Percentiles rank a stretch among this genome's conserved stretches.
Evolutionary conservation across 257 asterid species (phyloP).

Genomic region (Haberlea rhodopensis): DNA sequence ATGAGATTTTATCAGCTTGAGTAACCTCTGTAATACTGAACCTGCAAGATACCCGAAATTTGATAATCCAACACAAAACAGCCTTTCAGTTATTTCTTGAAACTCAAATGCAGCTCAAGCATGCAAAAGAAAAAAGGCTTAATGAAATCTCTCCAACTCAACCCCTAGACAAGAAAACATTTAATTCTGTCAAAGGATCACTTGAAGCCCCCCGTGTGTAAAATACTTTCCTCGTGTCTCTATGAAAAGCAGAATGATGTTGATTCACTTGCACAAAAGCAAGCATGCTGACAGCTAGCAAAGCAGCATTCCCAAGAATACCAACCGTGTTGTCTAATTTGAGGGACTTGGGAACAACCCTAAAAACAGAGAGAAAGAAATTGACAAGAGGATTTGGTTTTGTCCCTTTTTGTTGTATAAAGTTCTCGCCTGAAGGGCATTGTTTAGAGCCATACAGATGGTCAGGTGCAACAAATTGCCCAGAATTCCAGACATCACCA

Average conservation of each 20-base stretch:
- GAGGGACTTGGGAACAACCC: slow-evolving; percentile 55
- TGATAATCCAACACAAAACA: neutral
- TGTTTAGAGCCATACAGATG: slow-evolving; percentile 45
- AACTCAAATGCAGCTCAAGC: slow-evolving; percentile 20
- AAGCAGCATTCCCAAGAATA: slow-evolving; percentile 81
- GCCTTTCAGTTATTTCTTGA: slow-evolving; percentile 16
- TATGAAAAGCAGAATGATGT: slow-evolving; percentile 34
- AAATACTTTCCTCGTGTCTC: slow-evolving; percentile 44
- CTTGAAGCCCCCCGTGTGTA: slow-evolving; percentile 33
- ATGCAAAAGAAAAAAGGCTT: neutral
- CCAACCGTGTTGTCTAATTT: slow-evolving; percentile 72
- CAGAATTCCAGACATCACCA: slow-evolving; percentile 68
- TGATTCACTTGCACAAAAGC: slow-evolving; percentile 75
- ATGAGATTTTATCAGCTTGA: too few relatives aligned
- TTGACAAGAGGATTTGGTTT: slow-evolving; percentile 44
- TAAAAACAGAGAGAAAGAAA: slow-evolving; percentile 49
- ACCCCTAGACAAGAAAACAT: slow-evolving; percentile 82
- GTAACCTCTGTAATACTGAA: neutral
- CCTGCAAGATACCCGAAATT: neutral
- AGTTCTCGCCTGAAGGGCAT: slow-evolving; percentile 35
- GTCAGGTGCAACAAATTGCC: slow-evolving; percentile 57
- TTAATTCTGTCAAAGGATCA: slow-evolving; percentile 43
- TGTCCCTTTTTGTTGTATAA: slow-evolving; percentile 32
- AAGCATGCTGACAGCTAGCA: slow-evolving; percentile 83
- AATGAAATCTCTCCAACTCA: slow-evolving; percentile 19